Base-by-base conservation (phyloP, 169 alveolate species). In the Perkinsus chesapeaki region DNA sequence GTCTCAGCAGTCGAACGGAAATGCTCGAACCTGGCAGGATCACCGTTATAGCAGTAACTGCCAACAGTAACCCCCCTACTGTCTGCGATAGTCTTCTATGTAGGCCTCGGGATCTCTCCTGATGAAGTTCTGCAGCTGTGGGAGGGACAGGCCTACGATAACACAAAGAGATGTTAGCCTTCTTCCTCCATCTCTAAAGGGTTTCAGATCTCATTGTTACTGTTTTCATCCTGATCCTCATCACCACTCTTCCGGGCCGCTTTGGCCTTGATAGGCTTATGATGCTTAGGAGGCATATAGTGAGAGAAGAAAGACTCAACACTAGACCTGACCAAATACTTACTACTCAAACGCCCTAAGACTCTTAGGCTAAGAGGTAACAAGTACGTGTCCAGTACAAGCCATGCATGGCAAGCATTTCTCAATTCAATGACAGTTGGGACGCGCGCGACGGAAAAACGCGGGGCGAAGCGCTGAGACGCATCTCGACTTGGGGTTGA, bases 31-130 rank as follows among this genome's bases (percentile, higher is more conserved):
- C 82, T 60, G 31, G 82, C 12, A 34, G 82, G 3, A 20, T 60
- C 82, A 60, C 12, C 82, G 82, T 1, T 60, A 34, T 23, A 34
- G 31, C 37, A 1, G n/a, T 60, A 0, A 16, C 37, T 1, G 82
- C 23, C 27, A 47, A 9, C 9, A 47, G 72, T 47, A 47, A 19
- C 27, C 27, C n/a, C n/a, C 9, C 39, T 73, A 31, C 39, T 38
- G 91, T 31, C 39, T 39, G 12, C 91, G 47, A 36, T 39, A 91
- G 38, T 91, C 92, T 19, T 91, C 72, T 3, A 39, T 91, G 72
- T 91, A 91, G 23, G 92, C 92, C 48, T 91, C 72, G 37, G 92
- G 92, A 23, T 91, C 92, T 36, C 92, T 91, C 92, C 47, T 91
- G 19, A 91, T 39, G 60, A 39, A 27, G 48, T 91, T 38, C 92